Conservation (phyloP, 495 filamentous ascomycete species). For the Aspergillus leporis region DNA sequence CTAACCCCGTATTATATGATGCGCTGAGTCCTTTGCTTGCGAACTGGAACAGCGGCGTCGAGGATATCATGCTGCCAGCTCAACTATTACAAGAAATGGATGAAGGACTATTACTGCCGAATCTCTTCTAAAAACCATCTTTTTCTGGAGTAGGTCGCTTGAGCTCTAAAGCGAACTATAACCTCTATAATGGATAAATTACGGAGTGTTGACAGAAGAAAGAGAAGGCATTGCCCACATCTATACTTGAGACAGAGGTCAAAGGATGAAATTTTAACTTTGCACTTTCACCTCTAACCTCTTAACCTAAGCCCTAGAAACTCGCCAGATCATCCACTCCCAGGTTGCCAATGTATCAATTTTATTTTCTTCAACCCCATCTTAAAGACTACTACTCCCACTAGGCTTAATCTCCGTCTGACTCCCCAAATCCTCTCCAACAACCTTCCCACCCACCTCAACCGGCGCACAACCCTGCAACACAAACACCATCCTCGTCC, state of each 20-base stretch:
- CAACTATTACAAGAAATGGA: constrained; percentile 19
- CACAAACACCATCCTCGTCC: constrained; percentile 61
- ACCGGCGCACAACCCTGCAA: constrained; percentile 51
- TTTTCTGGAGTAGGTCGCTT: no score
- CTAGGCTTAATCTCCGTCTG: constrained; percentile 12
- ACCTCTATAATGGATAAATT: no score
- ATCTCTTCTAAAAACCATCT: constrained; percentile 8
- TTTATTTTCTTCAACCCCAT: constrained; percentile 31
- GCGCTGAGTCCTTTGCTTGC: constrained; percentile 7
- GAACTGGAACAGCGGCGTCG: constrained; percentile 16
- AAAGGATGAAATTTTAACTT: no score
- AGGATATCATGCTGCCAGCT: constrained; percentile 20
- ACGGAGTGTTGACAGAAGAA: no score
- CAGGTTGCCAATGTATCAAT: no score
- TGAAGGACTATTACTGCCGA: constrained; percentile 15
- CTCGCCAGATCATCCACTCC: no score
- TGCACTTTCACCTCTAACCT: no score
- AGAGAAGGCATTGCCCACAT: no score
- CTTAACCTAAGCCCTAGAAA: no score
- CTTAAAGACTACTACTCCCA: background rate
- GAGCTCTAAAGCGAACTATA: no score
- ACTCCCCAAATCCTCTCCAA: constrained; percentile 52
- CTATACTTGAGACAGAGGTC: no score
- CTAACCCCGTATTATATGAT: background rate
- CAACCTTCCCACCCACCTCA: constrained; percentile 37